Evolutionary conservation across 1,139 yeast species (phyloP).

Genomic region (Suzukiozyma palmioleophila): DNA sequence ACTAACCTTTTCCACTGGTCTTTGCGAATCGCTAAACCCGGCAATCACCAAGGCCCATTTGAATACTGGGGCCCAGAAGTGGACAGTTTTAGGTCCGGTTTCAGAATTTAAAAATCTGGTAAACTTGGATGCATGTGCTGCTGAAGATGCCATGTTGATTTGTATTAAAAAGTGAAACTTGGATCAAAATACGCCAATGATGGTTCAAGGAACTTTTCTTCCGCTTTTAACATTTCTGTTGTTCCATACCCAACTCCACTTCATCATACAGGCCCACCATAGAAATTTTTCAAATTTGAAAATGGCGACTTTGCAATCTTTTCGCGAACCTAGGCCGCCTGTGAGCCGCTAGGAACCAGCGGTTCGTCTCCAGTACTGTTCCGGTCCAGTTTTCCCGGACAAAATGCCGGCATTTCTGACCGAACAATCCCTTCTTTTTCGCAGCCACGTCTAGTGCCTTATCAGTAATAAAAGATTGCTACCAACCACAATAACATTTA

Average conservation of each 20-base stretch:
- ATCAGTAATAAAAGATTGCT: too few species aligned
- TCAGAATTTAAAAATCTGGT: slow-evolving; percentile 73
- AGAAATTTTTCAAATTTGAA: background rate
- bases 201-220: background rate
- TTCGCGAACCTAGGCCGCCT: too few species aligned
- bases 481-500: too few species aligned
- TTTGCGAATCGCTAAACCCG: slow-evolving; percentile 76
- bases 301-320: too few species aligned
- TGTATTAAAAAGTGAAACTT: background rate
- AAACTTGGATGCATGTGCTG: slow-evolving; percentile 56
- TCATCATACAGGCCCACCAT: background rate
- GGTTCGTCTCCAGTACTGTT: too few species aligned
- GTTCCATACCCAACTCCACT: slow-evolving; percentile 1
- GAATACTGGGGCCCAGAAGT: slow-evolving; percentile 76
- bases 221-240: background rate
- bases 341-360: too few species aligned
- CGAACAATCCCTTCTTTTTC: too few species aligned
- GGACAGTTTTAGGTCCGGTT: slow-evolving; percentile 94
- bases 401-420: too few species aligned
- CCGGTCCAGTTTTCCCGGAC: too few species aligned
- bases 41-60: slow-evolving; percentile 91
- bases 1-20: slow-evolving; percentile 89
- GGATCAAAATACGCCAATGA: background rate
- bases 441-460: too few species aligned
- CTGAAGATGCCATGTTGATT: slow-evolving; percentile 36